A percentile compares a stretch with the other conserved stretches of the same genome.
These are phyloP conservation scores for Spathaspora girioi DNA, from an alignment of 805 yeast species.

Conservation along the genomic window DNA sequence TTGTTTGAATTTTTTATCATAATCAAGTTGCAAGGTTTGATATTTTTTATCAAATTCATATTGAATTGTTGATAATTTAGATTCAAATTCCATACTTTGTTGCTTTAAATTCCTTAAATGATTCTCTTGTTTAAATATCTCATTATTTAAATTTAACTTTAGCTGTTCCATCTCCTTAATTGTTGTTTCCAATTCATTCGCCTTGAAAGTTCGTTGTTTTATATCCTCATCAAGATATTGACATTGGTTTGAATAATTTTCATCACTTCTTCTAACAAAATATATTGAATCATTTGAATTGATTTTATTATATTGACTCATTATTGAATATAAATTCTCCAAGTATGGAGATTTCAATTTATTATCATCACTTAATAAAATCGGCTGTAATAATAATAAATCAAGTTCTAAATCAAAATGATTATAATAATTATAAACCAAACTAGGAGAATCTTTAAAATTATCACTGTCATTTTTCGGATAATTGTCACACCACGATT, in stretches of 20 bases:
- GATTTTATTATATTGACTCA: constrained; percentile 58
- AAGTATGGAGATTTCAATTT: constrained; percentile 85
- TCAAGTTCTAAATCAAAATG: constrained; percentile 60
- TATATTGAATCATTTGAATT: constrained; percentile 33
- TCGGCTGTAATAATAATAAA: constrained; percentile 77
- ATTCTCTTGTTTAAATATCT: constrained; percentile 14
- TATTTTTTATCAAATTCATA: constrained; percentile 3
- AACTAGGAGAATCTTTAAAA: constrained; percentile 48
- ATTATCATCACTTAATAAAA: constrained; percentile 83
- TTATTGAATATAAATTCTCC: constrained; percentile 78
- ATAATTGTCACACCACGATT: constrained; percentile 47
- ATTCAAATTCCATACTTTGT: constrained; percentile 2
- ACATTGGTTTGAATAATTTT: neutral
- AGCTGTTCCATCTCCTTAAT: constrained; percentile 14
- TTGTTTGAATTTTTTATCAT: constrained; percentile 4
- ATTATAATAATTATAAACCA: constrained; percentile 63
- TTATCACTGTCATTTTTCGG: constrained; percentile 28
- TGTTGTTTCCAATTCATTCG: constrained; percentile 5
- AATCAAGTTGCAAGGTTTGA: constrained; percentile 1
- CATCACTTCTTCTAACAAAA: constrained; percentile 19
- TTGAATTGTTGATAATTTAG: constrained; percentile 2
- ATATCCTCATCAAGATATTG: constrained; percentile 2
- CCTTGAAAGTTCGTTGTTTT: constrained; percentile 13
- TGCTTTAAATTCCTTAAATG: constrained; percentile 10
- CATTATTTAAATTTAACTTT: constrained; percentile 19